Conservation (phyloP, 139 green algal genomes). For the Diplosphaera chodatii region DNA sequence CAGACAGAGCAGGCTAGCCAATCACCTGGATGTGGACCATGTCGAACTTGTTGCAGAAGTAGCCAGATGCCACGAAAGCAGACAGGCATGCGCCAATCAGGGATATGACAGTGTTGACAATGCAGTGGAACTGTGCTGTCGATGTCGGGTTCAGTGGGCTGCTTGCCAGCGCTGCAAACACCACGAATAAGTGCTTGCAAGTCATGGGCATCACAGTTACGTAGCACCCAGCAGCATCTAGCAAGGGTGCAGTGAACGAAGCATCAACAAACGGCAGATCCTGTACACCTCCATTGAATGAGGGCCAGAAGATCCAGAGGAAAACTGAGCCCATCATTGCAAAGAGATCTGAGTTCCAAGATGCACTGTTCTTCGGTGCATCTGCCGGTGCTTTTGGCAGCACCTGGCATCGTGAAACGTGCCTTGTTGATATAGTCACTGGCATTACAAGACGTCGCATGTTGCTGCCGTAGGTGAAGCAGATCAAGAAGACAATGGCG, state of each 20-base stretch:
- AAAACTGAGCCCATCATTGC: conserved; percentile 54
- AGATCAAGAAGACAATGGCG: not conserved
- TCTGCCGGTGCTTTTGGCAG: not conserved
- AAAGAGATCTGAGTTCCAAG: conserved; percentile 31
- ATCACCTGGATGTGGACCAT: conserved; percentile 21
- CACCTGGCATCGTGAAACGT: too few species aligned
- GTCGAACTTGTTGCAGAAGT: conserved; percentile 32
- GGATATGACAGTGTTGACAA: conserved; percentile 55
- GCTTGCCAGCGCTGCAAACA: not conserved
- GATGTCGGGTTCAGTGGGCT: not conserved
- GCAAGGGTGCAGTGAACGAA: too few species aligned
- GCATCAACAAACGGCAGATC: too few species aligned
- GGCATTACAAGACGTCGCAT: too few species aligned
- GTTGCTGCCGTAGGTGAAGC: too few species aligned
- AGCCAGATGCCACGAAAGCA: conserved; percentile 34
- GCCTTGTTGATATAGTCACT: too few species aligned
- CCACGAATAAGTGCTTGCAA: too few species aligned
- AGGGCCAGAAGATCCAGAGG: conserved; percentile 42
- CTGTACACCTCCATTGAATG: not conserved
- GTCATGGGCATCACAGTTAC: too few species aligned
- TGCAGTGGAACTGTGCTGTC: conserved; percentile 33
- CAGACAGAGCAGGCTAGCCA: too few species aligned
- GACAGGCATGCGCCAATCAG: conserved; percentile 36
- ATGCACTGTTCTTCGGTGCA: conserved; percentile 27
- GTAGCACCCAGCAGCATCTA: too few species aligned